Percentiles rank a stretch among this genome's conserved stretches.
phyloP scores from a whole-genome alignment of 495 filamentous ascomycete genomes.

The Apodospora peruviana region DNA sequence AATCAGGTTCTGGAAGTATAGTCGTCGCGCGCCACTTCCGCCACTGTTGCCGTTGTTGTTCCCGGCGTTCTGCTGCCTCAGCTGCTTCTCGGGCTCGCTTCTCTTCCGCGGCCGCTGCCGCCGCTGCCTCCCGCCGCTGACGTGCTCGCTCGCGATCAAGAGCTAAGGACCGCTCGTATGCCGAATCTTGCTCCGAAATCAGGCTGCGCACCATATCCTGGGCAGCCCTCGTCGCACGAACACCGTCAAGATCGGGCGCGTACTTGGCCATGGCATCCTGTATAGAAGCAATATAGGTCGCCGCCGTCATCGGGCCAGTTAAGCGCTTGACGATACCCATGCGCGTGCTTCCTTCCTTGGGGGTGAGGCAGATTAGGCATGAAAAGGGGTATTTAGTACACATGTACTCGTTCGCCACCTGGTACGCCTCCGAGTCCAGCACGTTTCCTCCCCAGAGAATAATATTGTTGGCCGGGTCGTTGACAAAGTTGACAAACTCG shows the following conservation, averaged over 20 bases:
- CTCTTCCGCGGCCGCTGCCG: conserved; percentile 55
- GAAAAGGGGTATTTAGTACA: conserved; percentile 90
- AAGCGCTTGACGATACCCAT: conserved; percentile 83
- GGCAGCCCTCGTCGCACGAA: conserved; percentile 63
- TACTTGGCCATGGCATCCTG: conserved; percentile 65
- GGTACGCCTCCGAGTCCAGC: conserved; percentile 87
- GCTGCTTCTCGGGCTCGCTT: conserved; percentile 51
- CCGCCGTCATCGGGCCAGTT: conserved; percentile 58
- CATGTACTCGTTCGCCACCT: conserved; percentile 74
- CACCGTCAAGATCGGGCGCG: conserved; percentile 59
- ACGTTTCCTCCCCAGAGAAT: conserved; percentile 90
- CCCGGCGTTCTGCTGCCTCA: conserved; percentile 54
- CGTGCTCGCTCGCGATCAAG: conserved; percentile 78
- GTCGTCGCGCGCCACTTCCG: conserved; percentile 68
- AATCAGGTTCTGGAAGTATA: conserved; percentile 62
- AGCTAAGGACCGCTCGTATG: conserved; percentile 86
- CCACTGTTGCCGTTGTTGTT: conserved; percentile 64
- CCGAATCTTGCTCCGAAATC: conserved; percentile 78
- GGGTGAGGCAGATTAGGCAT: conserved; percentile 76
- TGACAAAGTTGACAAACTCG: conserved; percentile 68
- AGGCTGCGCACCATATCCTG: conserved; percentile 73
- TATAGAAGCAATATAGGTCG: conserved; percentile 65
- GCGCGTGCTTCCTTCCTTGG: conserved; percentile 66
- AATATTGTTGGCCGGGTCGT: conserved; percentile 65
- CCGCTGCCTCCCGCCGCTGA: conserved; percentile 67